These are phyloP conservation scores for Boletus insuetus DNA, from an alignment of 768 basidiomycete species.

Conservation along the genomic window DNA sequence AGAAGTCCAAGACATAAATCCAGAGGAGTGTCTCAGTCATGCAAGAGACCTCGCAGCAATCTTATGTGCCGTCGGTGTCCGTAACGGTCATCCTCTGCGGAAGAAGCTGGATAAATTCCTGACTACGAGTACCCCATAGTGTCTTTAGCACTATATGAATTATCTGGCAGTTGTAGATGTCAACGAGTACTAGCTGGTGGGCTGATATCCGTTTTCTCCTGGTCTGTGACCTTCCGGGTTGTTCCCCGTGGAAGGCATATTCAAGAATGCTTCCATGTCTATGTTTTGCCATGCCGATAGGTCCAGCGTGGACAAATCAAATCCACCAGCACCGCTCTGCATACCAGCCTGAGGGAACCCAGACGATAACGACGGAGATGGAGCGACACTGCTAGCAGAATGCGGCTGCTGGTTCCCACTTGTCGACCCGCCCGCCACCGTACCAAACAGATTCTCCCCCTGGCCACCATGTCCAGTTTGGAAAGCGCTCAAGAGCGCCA, in stretches of 20 bases:
- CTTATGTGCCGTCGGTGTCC: slow-evolving; percentile 54
- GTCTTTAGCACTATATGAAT: slow-evolving; percentile 1
- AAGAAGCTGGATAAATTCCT: slow-evolving; percentile 64
- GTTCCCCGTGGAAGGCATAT: slow-evolving; percentile 35
- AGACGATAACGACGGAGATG: slow-evolving; percentile 42
- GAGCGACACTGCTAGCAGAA: slow-evolving; percentile 26
- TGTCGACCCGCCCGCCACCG: slow-evolving; percentile 27
- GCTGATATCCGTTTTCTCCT: slow-evolving; percentile 10
- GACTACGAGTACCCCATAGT: slow-evolving; percentile 7
- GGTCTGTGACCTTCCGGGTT: slow-evolving; percentile 26
- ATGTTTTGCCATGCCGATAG: slow-evolving; percentile 44
- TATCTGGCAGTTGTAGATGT: neutral
- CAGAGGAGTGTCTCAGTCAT: slow-evolving; percentile 45
- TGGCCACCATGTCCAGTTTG: slow-evolving; percentile 21
- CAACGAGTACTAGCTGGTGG: neutral
- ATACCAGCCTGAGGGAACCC: slow-evolving; percentile 34
- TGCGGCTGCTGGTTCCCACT: slow-evolving; percentile 10
- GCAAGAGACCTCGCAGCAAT: slow-evolving; percentile 50
- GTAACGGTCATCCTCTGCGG: slow-evolving; percentile 62
- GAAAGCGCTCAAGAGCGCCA: slow-evolving; percentile 37
- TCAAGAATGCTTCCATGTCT: slow-evolving; percentile 56
- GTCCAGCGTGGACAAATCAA: slow-evolving; percentile 51
- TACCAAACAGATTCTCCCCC: slow-evolving; percentile 21
- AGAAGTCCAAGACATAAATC: slow-evolving; percentile 47
- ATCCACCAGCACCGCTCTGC: slow-evolving; percentile 30